These are phyloP conservation scores for Lasiodiplodia citricola DNA, from an alignment of 2,329 filamentous ascomycete species.

Conservation along the genomic window DNA sequence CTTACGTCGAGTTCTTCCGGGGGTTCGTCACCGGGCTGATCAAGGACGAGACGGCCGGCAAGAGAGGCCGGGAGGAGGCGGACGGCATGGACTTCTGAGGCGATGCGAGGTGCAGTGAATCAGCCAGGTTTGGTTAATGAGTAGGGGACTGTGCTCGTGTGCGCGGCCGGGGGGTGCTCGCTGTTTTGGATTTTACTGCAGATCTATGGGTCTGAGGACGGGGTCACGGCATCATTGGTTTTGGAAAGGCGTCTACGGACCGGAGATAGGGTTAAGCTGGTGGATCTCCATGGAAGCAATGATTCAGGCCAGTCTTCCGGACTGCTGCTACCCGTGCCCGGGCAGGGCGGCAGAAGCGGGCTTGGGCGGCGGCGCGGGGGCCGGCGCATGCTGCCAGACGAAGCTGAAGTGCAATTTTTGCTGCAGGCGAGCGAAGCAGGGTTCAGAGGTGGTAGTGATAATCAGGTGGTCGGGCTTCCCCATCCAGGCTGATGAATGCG, in stretches of 20 bases:
- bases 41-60: conserved; percentile 68
- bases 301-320: conserved; percentile 6
- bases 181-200: conserved; percentile 19
- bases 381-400: background rate
- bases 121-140: conserved; percentile 7
- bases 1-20: conserved; percentile 89
- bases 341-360: background rate
- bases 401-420: conserved; percentile 8
- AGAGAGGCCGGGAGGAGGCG: conserved; percentile 62
- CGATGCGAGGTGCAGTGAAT: conserved; percentile 7
- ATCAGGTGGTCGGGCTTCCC: conserved; percentile 16
- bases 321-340: background rate
- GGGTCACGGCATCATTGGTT: conserved; percentile 11
- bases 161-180: conserved; percentile 4
- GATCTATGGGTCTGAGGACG: conserved; percentile 17
- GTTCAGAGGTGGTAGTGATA: conserved; percentile 7
- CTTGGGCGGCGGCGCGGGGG: background rate
- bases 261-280: conserved; percentile 20
- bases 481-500: conserved; percentile 11
- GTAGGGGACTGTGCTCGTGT: conserved; percentile 12
- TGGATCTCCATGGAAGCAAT: conserved; percentile 14
- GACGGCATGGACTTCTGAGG: conserved; percentile 70
- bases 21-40: conserved; percentile 78
- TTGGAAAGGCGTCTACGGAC: conserved; percentile 14
- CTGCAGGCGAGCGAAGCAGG: conserved; percentile 18